Conservation (phyloP, 2,329 filamentous ascomycete species). For the Aschersonia sp. region DNA sequence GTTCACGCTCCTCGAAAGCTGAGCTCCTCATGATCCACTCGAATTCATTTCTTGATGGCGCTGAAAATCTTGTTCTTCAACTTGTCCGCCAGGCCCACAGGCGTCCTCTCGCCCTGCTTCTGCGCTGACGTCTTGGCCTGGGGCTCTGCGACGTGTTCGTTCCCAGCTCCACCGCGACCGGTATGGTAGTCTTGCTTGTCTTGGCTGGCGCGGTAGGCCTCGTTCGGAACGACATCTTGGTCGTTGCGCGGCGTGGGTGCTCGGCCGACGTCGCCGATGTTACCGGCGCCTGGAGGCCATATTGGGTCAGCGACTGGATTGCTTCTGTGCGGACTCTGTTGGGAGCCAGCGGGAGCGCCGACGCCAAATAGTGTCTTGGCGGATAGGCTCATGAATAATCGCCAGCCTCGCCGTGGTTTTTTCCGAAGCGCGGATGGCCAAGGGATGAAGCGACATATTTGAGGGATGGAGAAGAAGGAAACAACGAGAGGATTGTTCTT, state of each 20-base stretch:
- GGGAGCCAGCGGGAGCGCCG: no score
- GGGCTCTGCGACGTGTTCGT: constrained; percentile 27
- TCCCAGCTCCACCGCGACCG: constrained; percentile 46
- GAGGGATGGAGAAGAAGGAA: background rate
- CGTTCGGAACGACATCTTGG: constrained; percentile 36
- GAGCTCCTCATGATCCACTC: background rate
- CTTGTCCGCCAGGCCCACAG: constrained; percentile 37
- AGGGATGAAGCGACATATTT: no score
- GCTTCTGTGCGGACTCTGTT: no score
- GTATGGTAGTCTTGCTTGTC: constrained; percentile 39
- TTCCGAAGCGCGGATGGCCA: no score
- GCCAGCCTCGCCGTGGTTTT: no score
- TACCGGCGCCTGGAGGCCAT: constrained; percentile 32
- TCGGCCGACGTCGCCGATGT: constrained; percentile 37
- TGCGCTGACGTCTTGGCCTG: constrained; percentile 16
- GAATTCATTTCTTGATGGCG: constrained; percentile 29
- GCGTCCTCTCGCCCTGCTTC: constrained; percentile 11
- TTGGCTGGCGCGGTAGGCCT: constrained; percentile 31
- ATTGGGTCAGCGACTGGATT: no score
- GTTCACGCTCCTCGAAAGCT: background rate
- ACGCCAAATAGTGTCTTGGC: no score
- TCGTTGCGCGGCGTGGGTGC: constrained; percentile 28
- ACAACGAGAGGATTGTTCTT: constrained; percentile 8
- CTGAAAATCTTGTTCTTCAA: constrained; percentile 41
- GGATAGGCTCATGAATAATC: no score